phyloP scores from a whole-genome alignment of 2,329 filamentous ascomycete genomes.

The Fusarium verticillioides region DNA sequence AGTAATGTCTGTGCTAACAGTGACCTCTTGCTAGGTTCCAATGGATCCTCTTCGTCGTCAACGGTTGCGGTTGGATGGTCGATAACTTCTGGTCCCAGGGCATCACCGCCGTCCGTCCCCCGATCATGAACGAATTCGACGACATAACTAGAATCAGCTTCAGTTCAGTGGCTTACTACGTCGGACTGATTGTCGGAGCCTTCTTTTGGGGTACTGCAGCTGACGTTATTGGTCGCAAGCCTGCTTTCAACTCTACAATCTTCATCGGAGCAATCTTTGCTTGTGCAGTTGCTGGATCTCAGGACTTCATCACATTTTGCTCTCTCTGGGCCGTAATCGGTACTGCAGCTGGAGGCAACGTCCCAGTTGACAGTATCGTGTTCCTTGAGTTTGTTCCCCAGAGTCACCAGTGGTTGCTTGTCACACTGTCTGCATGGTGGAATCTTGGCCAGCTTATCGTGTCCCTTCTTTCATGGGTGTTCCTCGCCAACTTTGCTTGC shows the following conservation, averaged over 20 bases:
- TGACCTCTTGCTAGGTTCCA: conserved; percentile 45
- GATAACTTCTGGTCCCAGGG: conserved; percentile 50
- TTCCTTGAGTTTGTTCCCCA: conserved; percentile 60
- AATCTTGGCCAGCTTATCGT: conserved; percentile 60
- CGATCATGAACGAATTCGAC: conserved; percentile 50
- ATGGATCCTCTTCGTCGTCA: conserved; percentile 58
- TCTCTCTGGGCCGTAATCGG: conserved; percentile 54
- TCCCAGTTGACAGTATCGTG: conserved; percentile 60
- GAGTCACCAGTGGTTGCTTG: conserved; percentile 56
- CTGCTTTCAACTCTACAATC: conserved; percentile 59
- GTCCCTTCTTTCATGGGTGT: conserved; percentile 48
- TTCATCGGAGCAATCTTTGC: conserved; percentile 64
- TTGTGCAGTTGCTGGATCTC: conserved; percentile 65
- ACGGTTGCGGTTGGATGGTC: conserved; percentile 59
- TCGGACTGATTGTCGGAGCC: conserved; percentile 58
- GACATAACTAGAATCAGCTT: conserved; percentile 46
- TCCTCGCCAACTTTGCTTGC: conserved; percentile 53
- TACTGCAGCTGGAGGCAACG: conserved; percentile 56
- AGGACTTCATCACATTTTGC: conserved; percentile 68
- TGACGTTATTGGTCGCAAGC: conserved; percentile 55
- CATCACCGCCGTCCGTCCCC: conserved; percentile 48
- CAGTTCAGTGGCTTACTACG: conserved; percentile 51
- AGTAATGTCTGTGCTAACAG: fast-evolving
- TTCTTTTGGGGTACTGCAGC: conserved; percentile 57
- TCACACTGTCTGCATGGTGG: conserved; percentile 57